Evolutionary conservation across 306 rosid genomes (phyloP).

Genomic region (Datisca glomerata): DNA sequence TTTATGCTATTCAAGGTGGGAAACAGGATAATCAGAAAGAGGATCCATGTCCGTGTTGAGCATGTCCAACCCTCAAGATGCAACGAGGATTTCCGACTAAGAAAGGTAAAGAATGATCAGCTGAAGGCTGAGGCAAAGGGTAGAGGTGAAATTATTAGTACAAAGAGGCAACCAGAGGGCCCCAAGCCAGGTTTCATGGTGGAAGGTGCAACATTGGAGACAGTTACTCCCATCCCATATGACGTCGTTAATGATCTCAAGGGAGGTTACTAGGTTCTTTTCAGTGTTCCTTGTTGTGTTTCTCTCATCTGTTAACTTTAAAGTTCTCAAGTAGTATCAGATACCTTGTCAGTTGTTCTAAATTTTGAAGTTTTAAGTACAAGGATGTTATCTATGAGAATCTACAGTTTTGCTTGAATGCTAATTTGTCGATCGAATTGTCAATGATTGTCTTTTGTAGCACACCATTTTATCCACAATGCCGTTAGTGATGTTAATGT

Average conservation of each 20-base stretch:
- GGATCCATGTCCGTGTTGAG: constrained; percentile 90
- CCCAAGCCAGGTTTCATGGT: constrained; percentile 97
- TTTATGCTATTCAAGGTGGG: constrained; percentile 40
- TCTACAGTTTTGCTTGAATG: not conserved
- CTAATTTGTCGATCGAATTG: not conserved
- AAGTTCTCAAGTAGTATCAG: not conserved
- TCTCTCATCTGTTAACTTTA: not conserved
- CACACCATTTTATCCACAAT: no score
- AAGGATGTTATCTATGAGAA: not conserved
- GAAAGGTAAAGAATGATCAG: constrained; percentile 65
- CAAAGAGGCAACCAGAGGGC: constrained; percentile 83
- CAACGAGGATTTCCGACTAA: constrained; percentile 53
- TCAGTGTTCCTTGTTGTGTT: not conserved
- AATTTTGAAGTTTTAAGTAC: not conserved
- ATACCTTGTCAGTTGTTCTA: not conserved
- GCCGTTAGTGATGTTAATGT: no score
- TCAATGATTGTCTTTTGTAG: no score
- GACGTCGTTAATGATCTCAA: constrained; percentile 97
- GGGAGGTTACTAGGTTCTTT: constrained; percentile 61
- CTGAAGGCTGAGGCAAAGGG: constrained; percentile 81
- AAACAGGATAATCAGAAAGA: constrained; percentile 60
- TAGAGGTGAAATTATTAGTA: constrained; percentile 54
- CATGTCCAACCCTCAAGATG: constrained; percentile 85
- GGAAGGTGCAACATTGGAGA: constrained; percentile 75
- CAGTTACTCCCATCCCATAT: constrained; percentile 91